Evolutionary conservation across 345 rosid species (phyloP).

Genomic region (Ceriops tagal): DNA sequence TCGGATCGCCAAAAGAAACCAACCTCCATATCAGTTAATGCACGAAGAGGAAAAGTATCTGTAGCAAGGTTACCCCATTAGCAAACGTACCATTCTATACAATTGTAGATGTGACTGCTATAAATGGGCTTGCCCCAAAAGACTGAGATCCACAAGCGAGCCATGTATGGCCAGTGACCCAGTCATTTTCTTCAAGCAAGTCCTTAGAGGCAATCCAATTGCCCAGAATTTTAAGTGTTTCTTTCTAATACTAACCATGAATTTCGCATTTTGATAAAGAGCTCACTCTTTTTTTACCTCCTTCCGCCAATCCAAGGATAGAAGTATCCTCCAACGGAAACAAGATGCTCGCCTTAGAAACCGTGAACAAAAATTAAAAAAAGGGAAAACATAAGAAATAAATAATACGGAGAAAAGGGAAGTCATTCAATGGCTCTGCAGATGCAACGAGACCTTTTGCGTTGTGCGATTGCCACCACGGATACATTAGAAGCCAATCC

Average conservation of each 20-base stretch:
- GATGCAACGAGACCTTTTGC: constrained; percentile 69
- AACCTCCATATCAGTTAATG: constrained; percentile 66
- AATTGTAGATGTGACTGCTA: constrained; percentile 44
- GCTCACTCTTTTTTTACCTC: too few species aligned
- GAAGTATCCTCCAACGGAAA: too few species aligned
- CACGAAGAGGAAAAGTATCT: constrained; percentile 40
- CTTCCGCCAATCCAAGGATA: too few species aligned
- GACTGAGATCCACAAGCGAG: too few species aligned
- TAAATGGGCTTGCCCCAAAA: constrained; percentile 21
- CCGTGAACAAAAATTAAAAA: too few species aligned
- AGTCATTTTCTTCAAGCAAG: constrained; percentile 37
- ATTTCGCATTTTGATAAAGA: neutral
- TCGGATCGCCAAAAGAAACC: constrained; percentile 13
- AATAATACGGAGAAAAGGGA: too few species aligned
- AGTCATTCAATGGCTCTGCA: constrained; percentile 48
- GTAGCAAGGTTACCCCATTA: constrained; percentile 29
- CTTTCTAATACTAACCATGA: constrained; percentile 68
- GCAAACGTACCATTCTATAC: constrained; percentile 22
- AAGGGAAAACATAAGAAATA: too few species aligned
- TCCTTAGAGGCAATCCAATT: constrained; percentile 50
- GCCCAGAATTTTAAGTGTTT: constrained; percentile 78
- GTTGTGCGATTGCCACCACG: constrained; percentile 37
- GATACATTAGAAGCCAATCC: too few species aligned
- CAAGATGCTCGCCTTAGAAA: too few species aligned
- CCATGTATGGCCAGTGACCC: too few species aligned